phyloP scores from a whole-genome alignment of 164 flowering plant species.

The Piper betle region DNA sequence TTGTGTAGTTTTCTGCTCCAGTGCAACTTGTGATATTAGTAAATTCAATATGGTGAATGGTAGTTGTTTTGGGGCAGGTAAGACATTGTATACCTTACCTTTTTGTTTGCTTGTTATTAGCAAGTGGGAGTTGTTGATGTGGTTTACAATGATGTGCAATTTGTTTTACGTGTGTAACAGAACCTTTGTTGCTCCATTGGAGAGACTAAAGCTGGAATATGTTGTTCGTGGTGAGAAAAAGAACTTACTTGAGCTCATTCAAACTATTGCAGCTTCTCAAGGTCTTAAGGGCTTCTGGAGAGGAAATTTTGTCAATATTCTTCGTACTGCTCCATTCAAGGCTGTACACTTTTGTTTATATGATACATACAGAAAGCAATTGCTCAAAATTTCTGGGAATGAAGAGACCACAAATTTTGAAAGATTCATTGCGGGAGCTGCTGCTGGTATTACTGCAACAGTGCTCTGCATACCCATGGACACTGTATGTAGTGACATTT shows the following conservation, averaged over 20 bases:
- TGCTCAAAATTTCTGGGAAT: slow-evolving; percentile 51
- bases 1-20: too few relatives aligned
- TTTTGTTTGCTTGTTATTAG: background rate
- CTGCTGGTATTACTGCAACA: slow-evolving; percentile 86
- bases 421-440: slow-evolving; percentile 91
- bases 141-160: slow-evolving; percentile 3
- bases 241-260: slow-evolving; percentile 50
- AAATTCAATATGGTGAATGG: too few relatives aligned
- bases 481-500: slow-evolving; percentile 34
- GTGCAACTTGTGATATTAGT: too few relatives aligned
- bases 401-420: slow-evolving; percentile 72
- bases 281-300: slow-evolving; percentile 90
- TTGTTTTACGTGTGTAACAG: slow-evolving; percentile 26
- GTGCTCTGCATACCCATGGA: slow-evolving; percentile 81
- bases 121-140: background rate
- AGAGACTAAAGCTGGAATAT: slow-evolving; percentile 91
- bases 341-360: slow-evolving; percentile 78
- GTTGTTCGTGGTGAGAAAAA: slow-evolving; percentile 82
- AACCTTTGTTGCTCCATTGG: slow-evolving; percentile 86
- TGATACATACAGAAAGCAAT: slow-evolving; percentile 78
- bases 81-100: too few relatives aligned
- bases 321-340: slow-evolving; percentile 91
- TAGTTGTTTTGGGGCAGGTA: too few relatives aligned
- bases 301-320: slow-evolving; percentile 83
- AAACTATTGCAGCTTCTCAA: slow-evolving; percentile 59